Evolutionary conservation across 768 basidiomycete species (phyloP), one percentile per base, ranked within the genome.

Genomic region (Artomyces pyxidatus): DNA sequence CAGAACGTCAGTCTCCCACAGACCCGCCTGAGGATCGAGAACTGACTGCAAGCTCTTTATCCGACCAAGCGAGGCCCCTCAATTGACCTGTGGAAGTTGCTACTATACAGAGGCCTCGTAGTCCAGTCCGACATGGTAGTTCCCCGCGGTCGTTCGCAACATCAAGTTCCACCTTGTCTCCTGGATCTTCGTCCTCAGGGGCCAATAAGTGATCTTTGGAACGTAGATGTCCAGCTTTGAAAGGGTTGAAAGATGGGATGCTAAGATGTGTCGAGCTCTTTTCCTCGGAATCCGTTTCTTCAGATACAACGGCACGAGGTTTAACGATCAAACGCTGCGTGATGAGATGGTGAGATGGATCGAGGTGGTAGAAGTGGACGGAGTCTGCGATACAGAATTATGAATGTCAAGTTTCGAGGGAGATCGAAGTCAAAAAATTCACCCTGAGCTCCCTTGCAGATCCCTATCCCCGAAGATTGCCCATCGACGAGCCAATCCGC

Each of bases 171-270:
- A 70, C 51, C n/a, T 29, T 66, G 66, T 41, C 60, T 64, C 4
- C 42, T n/a, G 11, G 47, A 28, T 49, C 52, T 52, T 39, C 58
- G 53, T 52, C 57, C 26, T 39, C 50, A 51, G 49, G 64, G 57
- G 27, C 60, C 32, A 53, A 35, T 3, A 76, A 44, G 45, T 71
- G 68, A 26, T 84, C 83, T 0, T 69, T 57, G n/a, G 78, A 76
- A n/a, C 61, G 69, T 23, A 66, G 66, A 47, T 70, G 69, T 12
- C 77, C 69, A 1, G 71, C 66, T 59, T 80, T 88, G 69, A 88
- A 81, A 3, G 80, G 74, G 51, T 80, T 83, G 6, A 82, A 70
- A n/a, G 85, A 64, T 1, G 72, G 69, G n/a, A 79, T 60, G 9
- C 59, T 50, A 28, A 55, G 45, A 29, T 63, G 60, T 42, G 53